phyloP scores from a whole-genome alignment of 148 eudicot genomes.

The Persicaria maculosa region DNA sequence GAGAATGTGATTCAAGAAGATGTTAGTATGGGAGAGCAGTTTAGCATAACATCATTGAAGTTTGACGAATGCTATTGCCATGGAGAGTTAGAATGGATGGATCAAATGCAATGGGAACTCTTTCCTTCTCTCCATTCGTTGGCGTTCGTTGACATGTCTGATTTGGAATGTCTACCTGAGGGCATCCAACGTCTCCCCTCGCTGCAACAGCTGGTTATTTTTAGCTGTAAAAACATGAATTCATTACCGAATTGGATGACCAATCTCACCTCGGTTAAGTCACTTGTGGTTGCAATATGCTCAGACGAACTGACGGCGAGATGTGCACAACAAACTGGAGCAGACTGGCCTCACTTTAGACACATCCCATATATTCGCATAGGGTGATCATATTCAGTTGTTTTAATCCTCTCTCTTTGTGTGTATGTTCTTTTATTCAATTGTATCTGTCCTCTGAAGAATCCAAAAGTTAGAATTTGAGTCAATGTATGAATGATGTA shows the following conservation, averaged over 20 bases:
- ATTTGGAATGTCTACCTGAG: not conserved
- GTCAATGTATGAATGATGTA: not conserved
- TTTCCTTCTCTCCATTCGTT: not conserved
- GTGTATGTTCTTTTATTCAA: too few species aligned
- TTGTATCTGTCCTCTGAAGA: not conserved
- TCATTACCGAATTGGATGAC: not conserved
- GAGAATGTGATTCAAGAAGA: not conserved
- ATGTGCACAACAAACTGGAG: not conserved
- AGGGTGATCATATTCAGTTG: not conserved
- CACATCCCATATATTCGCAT: not conserved
- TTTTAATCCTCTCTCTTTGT: too few species aligned
- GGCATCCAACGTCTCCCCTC: not conserved
- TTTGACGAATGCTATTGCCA: not conserved
- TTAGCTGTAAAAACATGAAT: not conserved
- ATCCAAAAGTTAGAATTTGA: not conserved
- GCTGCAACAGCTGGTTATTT: not conserved
- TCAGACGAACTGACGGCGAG: conserved; percentile 1
- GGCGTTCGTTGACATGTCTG: not conserved
- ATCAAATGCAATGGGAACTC: not conserved
- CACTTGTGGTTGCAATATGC: not conserved
- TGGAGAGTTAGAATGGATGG: conserved; percentile 4
- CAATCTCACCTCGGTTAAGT: not conserved
- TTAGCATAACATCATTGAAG: not conserved
- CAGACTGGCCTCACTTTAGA: not conserved
- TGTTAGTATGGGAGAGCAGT: not conserved